Conservation (phyloP, 768 basidiomycete genomes). For the Lactarius psammicola region DNA sequence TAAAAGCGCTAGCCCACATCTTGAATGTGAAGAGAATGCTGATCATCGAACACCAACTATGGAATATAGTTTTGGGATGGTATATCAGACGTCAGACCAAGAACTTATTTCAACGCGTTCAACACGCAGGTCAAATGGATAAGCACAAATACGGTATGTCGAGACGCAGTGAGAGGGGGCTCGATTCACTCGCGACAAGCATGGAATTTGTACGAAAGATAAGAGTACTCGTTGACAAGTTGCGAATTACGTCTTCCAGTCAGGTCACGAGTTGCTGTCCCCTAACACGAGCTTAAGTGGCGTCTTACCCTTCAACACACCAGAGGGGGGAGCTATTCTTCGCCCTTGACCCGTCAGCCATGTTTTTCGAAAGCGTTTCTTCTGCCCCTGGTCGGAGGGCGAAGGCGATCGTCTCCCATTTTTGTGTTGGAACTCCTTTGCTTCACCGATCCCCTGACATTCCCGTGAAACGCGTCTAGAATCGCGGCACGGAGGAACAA, state of each 20-base stretch:
- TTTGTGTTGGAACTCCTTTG: not conserved
- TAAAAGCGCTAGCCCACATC: not conserved
- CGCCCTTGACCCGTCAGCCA: no score
- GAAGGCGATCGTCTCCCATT: not conserved
- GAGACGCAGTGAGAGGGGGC: not conserved
- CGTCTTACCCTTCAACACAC: slow-evolving; percentile 26
- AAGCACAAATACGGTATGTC: not conserved
- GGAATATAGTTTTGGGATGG: not conserved
- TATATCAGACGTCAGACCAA: not conserved
- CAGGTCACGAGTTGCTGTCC: not conserved
- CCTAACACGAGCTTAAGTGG: not conserved
- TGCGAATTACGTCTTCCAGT: not conserved
- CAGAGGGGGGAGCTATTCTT: no score
- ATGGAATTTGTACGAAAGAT: not conserved
- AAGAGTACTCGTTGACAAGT: slow-evolving; percentile 24
- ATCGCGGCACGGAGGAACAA: slow-evolving; percentile 28
- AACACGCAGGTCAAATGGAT: slow-evolving; percentile 2
- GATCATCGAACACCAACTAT: not conserved
- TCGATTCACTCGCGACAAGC: not conserved
- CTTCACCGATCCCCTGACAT: not conserved
- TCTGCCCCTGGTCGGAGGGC: no score
- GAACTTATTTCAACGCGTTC: not conserved
- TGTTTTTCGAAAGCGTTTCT: no score
- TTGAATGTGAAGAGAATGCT: not conserved
- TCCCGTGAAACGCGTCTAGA: slow-evolving; percentile 31